Evolutionary conservation across 305 asterid species (phyloP).

Genomic region (Fraxinus ornus): DNA sequence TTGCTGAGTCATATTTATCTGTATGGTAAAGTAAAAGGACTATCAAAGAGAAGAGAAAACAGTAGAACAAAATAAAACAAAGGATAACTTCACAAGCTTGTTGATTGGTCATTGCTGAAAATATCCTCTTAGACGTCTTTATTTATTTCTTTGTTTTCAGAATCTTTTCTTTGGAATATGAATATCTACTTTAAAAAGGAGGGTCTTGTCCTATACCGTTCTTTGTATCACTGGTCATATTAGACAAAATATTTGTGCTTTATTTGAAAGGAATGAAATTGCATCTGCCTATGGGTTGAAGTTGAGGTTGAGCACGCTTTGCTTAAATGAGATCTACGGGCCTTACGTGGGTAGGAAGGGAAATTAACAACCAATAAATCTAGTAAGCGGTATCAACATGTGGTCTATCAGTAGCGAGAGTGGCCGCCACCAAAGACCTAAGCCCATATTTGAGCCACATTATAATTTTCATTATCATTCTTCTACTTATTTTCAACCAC

Average conservation of each 20-base stretch:
- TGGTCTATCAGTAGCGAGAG: background rate
- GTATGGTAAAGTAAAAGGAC: background rate
- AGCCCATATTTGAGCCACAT: too few relatives aligned
- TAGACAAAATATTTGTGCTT: background rate
- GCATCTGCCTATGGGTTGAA: background rate
- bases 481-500: too few relatives aligned
- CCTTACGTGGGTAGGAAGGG: background rate
- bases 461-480: too few relatives aligned
- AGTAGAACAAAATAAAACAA: background rate
- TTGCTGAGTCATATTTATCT: background rate
- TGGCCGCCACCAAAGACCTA: background rate
- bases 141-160: background rate
- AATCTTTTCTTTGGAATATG: background rate
- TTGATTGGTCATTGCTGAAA: background rate
- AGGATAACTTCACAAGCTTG: background rate
- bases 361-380: too few relatives aligned
- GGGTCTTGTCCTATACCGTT: background rate
- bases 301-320: conserved; percentile 6
- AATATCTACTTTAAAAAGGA: conserved; percentile 10
- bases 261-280: background rate
- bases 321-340: conserved; percentile 3
- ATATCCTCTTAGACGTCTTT: background rate
- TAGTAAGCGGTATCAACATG: background rate
- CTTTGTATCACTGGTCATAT: background rate
- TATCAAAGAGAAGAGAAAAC: background rate